Evolutionary conservation across 768 basidiomycete species (phyloP).

Genomic region (Mycena leptocephala): DNA sequence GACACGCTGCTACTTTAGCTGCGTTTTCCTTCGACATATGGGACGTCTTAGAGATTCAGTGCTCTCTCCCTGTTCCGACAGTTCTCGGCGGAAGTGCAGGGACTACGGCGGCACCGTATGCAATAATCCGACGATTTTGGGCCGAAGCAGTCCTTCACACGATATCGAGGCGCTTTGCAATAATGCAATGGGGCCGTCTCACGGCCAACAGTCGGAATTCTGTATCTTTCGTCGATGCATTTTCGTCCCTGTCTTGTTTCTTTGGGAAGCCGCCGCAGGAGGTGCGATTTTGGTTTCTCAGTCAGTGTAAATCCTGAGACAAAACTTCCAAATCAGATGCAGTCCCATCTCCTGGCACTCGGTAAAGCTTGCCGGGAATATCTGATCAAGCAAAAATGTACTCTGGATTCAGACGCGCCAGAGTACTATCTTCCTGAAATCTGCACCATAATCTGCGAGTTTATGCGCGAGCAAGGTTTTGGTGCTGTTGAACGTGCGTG

Average conservation of each 20-base stretch:
- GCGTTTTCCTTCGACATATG: slow-evolving; percentile 68
- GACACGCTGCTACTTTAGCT: slow-evolving; percentile 56
- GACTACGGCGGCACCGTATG: slow-evolving; percentile 40
- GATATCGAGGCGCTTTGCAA: slow-evolving; percentile 60
- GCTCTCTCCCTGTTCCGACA: slow-evolving; percentile 52
- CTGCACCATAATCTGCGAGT: slow-evolving; percentile 64
- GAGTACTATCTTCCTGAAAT: slow-evolving; percentile 52
- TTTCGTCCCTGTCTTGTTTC: slow-evolving; percentile 69
- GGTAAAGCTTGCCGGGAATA: slow-evolving; percentile 56
- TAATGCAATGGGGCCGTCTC: slow-evolving; percentile 57
- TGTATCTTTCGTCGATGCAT: slow-evolving; percentile 44
- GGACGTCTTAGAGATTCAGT: slow-evolving; percentile 65
- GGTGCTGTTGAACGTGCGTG: slow-evolving; percentile 58
- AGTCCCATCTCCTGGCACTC: slow-evolving; percentile 56
- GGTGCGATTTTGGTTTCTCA: slow-evolving; percentile 47
- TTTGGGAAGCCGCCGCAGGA: slow-evolving; percentile 61
- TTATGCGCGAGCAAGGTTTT: slow-evolving; percentile 68
- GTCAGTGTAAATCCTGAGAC: background rate
- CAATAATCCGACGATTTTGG: slow-evolving; percentile 67
- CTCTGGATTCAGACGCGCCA: slow-evolving; percentile 47
- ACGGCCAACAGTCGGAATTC: slow-evolving; percentile 25
- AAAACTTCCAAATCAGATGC: slow-evolving; percentile 52
- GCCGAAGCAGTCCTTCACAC: slow-evolving; percentile 60
- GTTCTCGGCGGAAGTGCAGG: slow-evolving; percentile 29
- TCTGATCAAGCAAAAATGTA: slow-evolving; percentile 47